A percentile compares a stretch with the other conserved stretches of the same genome.
These are phyloP conservation scores for Eucalyptus polybractea DNA, from an alignment of 345 rosid species.

Conservation along the genomic window DNA sequence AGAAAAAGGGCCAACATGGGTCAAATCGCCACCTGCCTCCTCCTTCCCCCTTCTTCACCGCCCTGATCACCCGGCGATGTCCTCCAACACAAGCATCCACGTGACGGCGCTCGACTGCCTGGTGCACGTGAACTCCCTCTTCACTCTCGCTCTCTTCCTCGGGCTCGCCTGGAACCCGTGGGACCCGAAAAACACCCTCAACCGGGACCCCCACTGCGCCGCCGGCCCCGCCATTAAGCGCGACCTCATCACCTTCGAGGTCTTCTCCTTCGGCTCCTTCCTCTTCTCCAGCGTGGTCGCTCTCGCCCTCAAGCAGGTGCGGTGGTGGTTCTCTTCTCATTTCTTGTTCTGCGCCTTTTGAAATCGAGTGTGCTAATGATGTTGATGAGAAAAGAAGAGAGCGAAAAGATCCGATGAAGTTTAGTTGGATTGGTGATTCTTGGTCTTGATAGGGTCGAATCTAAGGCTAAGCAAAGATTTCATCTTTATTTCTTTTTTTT, in stretches of 20 bases:
- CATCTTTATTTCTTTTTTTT: not conserved
- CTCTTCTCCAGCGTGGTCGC: constrained; percentile 82
- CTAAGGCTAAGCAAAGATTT: not conserved
- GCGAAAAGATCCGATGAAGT: not conserved
- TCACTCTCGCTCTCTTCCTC: constrained; percentile 83
- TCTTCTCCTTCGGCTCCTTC: constrained; percentile 73
- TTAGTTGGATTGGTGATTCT: not conserved
- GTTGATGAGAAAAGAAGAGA: not conserved
- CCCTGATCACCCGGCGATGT: not conserved
- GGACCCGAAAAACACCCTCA: constrained; percentile 39
- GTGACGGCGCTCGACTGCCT: constrained; percentile 81
- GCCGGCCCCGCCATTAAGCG: constrained; percentile 28
- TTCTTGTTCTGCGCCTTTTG: not conserved
- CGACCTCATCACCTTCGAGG: constrained; percentile 66
- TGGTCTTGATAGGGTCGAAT: not conserved
- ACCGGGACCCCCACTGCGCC: constrained; percentile 17
- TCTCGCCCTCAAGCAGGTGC: constrained; percentile 54
- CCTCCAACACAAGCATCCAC: constrained; percentile 53
- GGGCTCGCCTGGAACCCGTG: constrained; percentile 76
- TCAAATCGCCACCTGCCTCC: not conserved
- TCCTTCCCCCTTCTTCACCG: not conserved
- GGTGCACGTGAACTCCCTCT: constrained; percentile 80
- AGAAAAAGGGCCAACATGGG: not conserved
- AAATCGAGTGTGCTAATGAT: not conserved
- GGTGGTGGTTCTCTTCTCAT: not conserved